Percentiles rank a stretch among this genome's conserved stretches.
Conservation (phyloP, 805 yeast genomes). For the Pachysolen tannophilus region DNA sequence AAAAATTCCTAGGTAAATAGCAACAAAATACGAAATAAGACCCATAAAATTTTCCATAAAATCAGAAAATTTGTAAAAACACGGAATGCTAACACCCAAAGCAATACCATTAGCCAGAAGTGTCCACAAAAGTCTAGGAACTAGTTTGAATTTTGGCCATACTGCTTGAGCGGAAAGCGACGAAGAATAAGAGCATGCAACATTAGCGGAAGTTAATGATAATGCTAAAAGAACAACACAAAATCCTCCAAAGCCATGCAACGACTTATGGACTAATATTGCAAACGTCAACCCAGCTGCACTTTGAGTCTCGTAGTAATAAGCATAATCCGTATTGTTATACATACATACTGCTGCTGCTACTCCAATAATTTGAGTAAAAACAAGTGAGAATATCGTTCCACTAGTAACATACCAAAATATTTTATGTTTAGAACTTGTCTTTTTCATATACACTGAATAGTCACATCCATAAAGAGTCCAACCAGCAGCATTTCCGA, state of each 20-base stretch:
- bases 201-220: slow-evolving; percentile 83
- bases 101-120: slow-evolving; percentile 64
- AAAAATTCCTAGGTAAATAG: slow-evolving; percentile 70
- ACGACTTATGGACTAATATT: slow-evolving; percentile 66
- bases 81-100: slow-evolving; percentile 85
- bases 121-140: slow-evolving; percentile 85
- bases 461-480: slow-evolving; percentile 88
- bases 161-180: slow-evolving; percentile 80
- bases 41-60: slow-evolving; percentile 86
- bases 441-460: slow-evolving; percentile 75
- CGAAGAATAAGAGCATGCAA: slow-evolving; percentile 89
- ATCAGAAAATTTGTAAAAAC: slow-evolving; percentile 59
- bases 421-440: slow-evolving; percentile 47
- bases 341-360: slow-evolving; percentile 55
- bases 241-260: slow-evolving; percentile 85
- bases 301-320: slow-evolving; percentile 38
- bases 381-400: slow-evolving; percentile 42
- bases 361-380: slow-evolving; percentile 51
- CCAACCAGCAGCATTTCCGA: slow-evolving; percentile 93
- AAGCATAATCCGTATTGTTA: slow-evolving; percentile 30
- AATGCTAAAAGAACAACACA: slow-evolving; percentile 82
- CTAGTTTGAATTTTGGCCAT: slow-evolving; percentile 61
- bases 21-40: slow-evolving; percentile 83
- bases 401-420: slow-evolving; percentile 60
- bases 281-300: slow-evolving; percentile 79